Evolutionary conservation across 306 rosid genomes (phyloP).

Genomic region (Vigna angularis): DNA sequence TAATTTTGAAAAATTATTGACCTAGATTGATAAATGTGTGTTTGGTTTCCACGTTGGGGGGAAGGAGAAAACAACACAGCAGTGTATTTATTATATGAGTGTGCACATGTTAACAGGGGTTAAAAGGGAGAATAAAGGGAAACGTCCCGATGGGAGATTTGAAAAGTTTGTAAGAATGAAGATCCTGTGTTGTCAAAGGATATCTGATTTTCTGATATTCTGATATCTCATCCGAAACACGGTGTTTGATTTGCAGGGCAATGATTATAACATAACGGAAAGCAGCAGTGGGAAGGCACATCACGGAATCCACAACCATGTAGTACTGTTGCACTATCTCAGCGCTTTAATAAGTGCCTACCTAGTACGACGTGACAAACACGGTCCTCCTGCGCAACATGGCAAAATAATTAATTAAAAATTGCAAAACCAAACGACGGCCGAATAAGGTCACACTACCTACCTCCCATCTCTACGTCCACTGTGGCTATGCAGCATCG

Average conservation of each 20-base stretch:
- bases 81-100: not conserved
- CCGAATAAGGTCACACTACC: slow-evolving; percentile 29
- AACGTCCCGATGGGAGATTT: slow-evolving; percentile 2
- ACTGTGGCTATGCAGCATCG: slow-evolving; percentile 16
- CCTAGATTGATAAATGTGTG: not conserved
- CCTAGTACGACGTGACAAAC: slow-evolving; percentile 53
- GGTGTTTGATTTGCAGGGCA: slow-evolving; percentile 29
- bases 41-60: slow-evolving; percentile 7
- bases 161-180: slow-evolving; percentile 39
- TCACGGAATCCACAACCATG: slow-evolving; percentile 42
- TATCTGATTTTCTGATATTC: not conserved
- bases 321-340: slow-evolving; percentile 50
- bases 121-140: slow-evolving; percentile 22
- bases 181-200: slow-evolving; percentile 10
- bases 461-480: slow-evolving; percentile 12
- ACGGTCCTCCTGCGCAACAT: slow-evolving; percentile 45
- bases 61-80: not conserved
- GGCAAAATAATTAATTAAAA: not conserved
- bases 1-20: too few species aligned
- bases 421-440: slow-evolving; percentile 28
- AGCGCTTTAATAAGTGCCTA: slow-evolving; percentile 36
- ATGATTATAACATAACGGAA: slow-evolving; percentile 53
- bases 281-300: slow-evolving; percentile 35
- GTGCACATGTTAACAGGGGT: not conserved
- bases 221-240: slow-evolving; percentile 45